Percentiles rank a stretch among this genome's conserved stretches.
Evolutionary conservation across 2,329 filamentous ascomycete genomes (phyloP).

Genomic region (Penicillium concentricum): DNA sequence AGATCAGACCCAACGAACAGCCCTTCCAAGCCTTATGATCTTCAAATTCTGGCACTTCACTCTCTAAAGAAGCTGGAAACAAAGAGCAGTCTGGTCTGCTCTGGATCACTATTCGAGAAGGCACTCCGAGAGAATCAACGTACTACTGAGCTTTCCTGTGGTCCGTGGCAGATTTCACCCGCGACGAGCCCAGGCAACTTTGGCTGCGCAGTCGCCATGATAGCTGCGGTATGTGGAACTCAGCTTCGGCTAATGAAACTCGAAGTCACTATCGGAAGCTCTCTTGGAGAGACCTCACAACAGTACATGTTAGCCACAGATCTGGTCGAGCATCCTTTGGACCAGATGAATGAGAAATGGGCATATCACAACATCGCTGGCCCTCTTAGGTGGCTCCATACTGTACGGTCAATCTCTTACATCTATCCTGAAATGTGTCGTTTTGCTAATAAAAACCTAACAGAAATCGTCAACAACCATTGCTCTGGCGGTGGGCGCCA

Average conservation of each 20-base stretch:
- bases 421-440: not conserved
- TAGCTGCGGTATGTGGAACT: conserved; percentile 32
- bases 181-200: not conserved
- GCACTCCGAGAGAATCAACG: conserved; percentile 26
- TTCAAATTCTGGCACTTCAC: conserved; percentile 28
- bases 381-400: conserved; percentile 32
- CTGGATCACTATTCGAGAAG: conserved; percentile 32
- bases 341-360: conserved; percentile 5
- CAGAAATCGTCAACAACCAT: conserved; percentile 26
- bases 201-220: conserved; percentile 21
- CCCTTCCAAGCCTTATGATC: conserved; percentile 14
- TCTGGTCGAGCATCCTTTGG: conserved; percentile 14
- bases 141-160: conserved; percentile 32
- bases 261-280: conserved; percentile 13
- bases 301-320: conserved; percentile 10
- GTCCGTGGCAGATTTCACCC: conserved; percentile 31
- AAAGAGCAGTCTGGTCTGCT: conserved; percentile 16
- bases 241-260: conserved; percentile 30
- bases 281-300: not conserved
- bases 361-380: conserved; percentile 27
- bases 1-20: conserved; percentile 9
- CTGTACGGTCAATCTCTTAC: conserved; percentile 24
- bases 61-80: conserved; percentile 14
- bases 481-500: conserved; percentile 23
- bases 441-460: conserved; percentile 6